Conservation (phyloP, 148 eudicot species). For the Rheum nobile region DNA sequence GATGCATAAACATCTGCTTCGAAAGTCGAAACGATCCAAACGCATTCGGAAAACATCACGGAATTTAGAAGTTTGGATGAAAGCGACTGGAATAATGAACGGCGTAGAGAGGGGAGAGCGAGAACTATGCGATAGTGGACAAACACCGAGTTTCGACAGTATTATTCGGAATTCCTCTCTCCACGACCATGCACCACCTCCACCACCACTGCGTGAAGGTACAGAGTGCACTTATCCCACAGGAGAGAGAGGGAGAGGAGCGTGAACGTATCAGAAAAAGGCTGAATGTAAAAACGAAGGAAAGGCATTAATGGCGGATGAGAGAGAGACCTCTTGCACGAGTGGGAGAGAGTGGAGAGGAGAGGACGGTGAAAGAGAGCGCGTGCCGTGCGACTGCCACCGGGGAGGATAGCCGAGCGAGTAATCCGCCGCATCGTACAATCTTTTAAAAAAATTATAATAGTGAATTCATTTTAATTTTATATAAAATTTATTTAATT, state of each 20-base stretch:
- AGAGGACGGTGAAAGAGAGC: neutral
- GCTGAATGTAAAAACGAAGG: neutral
- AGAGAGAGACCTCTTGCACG: constrained; percentile 7
- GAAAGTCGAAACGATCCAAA: neutral
- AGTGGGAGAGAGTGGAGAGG: neutral
- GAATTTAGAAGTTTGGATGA: neutral
- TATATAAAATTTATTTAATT: no score
- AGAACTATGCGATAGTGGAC: neutral
- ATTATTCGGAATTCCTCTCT: neutral
- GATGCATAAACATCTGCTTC: neutral
- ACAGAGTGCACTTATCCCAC: neutral
- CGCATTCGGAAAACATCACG: neutral
- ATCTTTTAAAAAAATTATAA: no score
- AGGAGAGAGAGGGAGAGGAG: neutral
- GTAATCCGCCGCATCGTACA: no score
- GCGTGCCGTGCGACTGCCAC: neutral
- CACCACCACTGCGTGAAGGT: neutral
- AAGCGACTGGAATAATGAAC: neutral
- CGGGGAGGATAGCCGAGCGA: neutral
- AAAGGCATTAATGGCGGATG: constrained; percentile 9
- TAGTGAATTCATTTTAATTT: no score
- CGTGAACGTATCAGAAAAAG: neutral
- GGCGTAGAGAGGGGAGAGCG: neutral
- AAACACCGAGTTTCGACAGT: neutral
- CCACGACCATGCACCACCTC: neutral